A percentile compares a stretch with the other conserved stretches of the same genome.
phyloP scores from a whole-genome alignment of 768 basidiomycete genomes.

The Hericium erinaceus region DNA sequence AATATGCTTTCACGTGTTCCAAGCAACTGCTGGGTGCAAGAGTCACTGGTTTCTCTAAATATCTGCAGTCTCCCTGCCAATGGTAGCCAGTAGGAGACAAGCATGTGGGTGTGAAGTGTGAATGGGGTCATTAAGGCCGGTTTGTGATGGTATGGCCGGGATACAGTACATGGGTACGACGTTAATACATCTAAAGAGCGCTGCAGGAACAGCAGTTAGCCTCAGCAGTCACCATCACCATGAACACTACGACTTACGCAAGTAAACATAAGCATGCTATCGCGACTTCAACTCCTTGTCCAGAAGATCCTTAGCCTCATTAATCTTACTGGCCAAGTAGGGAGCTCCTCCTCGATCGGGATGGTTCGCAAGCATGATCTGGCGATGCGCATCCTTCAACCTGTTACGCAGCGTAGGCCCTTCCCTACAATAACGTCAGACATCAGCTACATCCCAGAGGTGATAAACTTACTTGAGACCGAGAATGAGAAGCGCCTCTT shows the following conservation, averaged over 20 bases:
- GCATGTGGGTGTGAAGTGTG: too few species aligned
- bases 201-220: not conserved
- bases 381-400: conserved; percentile 92
- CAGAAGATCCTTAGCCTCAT: conserved; percentile 91
- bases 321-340: conserved; percentile 96
- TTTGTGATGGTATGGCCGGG: too few species aligned
- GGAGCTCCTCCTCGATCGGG: conserved; percentile 98
- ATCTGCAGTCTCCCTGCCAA: too few species aligned
- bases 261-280: conserved; percentile 9
- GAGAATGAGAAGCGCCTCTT: conserved; percentile 85
- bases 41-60: too few species aligned
- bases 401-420: conserved; percentile 61
- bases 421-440: conserved; percentile 46
- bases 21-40: too few species aligned
- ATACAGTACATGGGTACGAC: not conserved
- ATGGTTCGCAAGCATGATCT: conserved; percentile 97
- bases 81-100: too few species aligned
- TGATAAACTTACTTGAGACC: conserved; percentile 74
- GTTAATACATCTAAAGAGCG: not conserved
- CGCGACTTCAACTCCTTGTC: conserved; percentile 64
- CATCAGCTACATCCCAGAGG: not conserved
- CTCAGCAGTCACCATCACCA: not conserved
- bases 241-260: not conserved
- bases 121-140: too few species aligned
- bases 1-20: too few species aligned